Percentiles rank a stretch among this genome's conserved stretches.
Conservation (phyloP, 169 alveolate species). For the Eimeria sp. region DNA sequence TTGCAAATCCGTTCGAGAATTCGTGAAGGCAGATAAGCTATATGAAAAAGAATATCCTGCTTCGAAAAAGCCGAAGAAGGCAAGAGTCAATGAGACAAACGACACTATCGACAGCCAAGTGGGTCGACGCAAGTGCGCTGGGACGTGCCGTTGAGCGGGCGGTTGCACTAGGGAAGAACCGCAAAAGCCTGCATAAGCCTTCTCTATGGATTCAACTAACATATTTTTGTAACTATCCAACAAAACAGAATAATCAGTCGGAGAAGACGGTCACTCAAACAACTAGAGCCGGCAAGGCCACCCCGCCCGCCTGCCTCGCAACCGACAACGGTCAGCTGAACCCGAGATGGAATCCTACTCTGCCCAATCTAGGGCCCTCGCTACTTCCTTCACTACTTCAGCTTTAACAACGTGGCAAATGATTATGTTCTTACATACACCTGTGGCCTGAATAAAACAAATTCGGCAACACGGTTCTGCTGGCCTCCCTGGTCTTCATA, state of each 20-base stretch:
- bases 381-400: background rate
- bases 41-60: background rate
- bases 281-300: background rate
- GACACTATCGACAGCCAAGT: background rate
- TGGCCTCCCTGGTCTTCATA: background rate
- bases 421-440: background rate
- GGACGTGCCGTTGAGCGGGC: background rate
- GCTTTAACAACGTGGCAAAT: no score
- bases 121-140: background rate
- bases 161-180: background rate
- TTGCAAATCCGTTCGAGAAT: background rate
- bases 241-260: background rate
- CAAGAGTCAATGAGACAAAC: background rate
- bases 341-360: background rate
- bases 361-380: background rate
- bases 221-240: background rate
- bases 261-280: background rate
- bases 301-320: slow-evolving; percentile 25
- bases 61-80: background rate
- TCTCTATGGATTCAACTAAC: background rate
- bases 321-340: slow-evolving; percentile 30
- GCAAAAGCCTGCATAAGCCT: background rate
- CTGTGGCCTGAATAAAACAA: background rate
- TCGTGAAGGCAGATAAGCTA: background rate
- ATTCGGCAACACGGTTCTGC: background rate